These are phyloP conservation scores for Uromyces viciae-fabae DNA, from an alignment of 1,284 basidiomycete genomes.

Conservation along the genomic window DNA sequence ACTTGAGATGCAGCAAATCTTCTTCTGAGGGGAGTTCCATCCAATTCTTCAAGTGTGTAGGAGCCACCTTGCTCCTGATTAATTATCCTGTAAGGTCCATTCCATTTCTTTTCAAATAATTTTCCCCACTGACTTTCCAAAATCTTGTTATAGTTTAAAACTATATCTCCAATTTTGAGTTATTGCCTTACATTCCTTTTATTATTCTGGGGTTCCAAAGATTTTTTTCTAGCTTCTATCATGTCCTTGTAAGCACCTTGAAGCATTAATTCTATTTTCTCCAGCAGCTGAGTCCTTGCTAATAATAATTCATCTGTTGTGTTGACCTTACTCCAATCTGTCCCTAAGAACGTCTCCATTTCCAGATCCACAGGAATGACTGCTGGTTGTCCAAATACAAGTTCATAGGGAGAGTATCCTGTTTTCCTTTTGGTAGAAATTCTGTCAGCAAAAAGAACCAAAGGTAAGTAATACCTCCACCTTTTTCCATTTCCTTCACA, in stretches of 20 bases:
- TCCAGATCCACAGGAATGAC: neutral
- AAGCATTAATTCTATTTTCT: neutral
- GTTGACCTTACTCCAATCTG: neutral
- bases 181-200: neutral
- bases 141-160: neutral
- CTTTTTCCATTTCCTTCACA: neutral
- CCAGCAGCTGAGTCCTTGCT: neutral
- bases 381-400: neutral
- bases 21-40: neutral
- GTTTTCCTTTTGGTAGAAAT: neutral
- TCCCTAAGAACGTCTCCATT: neutral
- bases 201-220: neutral
- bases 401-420: neutral
- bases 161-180: neutral
- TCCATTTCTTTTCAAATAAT: neutral
- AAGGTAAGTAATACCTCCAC: neutral
- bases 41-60: neutral
- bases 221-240: neutral
- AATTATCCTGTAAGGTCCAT: neutral
- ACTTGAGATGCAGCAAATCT: neutral
- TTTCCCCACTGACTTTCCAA: neutral
- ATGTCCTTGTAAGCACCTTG: neutral
- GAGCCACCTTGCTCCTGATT: neutral
- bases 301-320: neutral
- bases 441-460: neutral